These are phyloP conservation scores for Microstroma glucosiphilum DNA, from an alignment of 1,284 basidiomycete genomes.

Conservation along the genomic window DNA sequence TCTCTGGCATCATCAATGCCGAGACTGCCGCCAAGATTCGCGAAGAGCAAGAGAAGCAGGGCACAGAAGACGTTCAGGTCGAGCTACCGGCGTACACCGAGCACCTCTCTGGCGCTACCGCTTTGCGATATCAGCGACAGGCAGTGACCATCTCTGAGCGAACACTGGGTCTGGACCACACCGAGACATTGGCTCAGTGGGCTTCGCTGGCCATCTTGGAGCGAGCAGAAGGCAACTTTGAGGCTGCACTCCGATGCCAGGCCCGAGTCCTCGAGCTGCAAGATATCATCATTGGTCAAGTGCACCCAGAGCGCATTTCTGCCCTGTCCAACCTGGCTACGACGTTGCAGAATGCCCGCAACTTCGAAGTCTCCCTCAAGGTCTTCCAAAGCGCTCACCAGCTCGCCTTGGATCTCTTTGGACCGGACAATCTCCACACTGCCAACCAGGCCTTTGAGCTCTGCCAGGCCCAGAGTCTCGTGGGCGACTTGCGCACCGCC, in stretches of 20 bases:
- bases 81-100: conserved; percentile 31
- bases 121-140: conserved; percentile 56
- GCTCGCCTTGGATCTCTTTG: conserved; percentile 35
- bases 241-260: conserved; percentile 55
- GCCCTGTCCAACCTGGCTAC: conserved; percentile 52
- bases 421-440: conserved; percentile 44
- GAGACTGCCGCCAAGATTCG: conserved; percentile 28
- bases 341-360: conserved; percentile 37
- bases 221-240: conserved; percentile 52
- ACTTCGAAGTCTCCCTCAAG: conserved; percentile 33
- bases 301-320: conserved; percentile 56
- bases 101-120: conserved; percentile 52
- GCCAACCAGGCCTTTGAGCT: conserved; percentile 47
- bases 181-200: conserved; percentile 58
- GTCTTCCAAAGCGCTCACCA: conserved; percentile 41
- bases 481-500: conserved; percentile 44
- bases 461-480: conserved; percentile 44
- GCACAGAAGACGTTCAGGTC: conserved; percentile 24
- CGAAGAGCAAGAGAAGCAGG: conserved; percentile 29
- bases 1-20: conserved; percentile 25
- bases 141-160: conserved; percentile 59
- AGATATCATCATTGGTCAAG: conserved; percentile 56
- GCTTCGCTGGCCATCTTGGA: conserved; percentile 59
- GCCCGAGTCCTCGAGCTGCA: conserved; percentile 56
- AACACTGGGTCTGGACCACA: conserved; percentile 57